These are phyloP conservation scores for Stephania cephalantha DNA, from an alignment of 164 flowering plant genomes.

Conservation along the genomic window DNA sequence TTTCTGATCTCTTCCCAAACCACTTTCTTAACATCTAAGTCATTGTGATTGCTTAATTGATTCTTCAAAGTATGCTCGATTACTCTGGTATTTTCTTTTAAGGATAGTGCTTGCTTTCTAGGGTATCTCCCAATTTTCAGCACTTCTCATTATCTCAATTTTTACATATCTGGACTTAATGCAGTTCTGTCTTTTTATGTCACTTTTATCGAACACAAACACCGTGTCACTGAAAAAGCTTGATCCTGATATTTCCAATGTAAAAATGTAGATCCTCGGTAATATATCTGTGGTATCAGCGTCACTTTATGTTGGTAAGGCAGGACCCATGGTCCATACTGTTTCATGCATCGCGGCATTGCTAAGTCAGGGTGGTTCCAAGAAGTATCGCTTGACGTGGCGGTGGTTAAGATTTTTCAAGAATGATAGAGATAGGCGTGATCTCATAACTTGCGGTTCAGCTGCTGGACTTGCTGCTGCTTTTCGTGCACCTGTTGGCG, in stretches of 20 bases:
- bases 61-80: not conserved
- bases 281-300: slow-evolving; percentile 77
- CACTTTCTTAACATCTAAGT: not conserved
- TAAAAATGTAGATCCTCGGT: slow-evolving; percentile 52
- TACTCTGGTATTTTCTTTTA: not conserved
- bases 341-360: slow-evolving; percentile 81
- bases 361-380: slow-evolving; percentile 82
- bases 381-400: slow-evolving; percentile 61
- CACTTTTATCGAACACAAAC: not conserved
- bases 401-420: slow-evolving; percentile 79
- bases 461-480: slow-evolving; percentile 96
- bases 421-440: slow-evolving; percentile 85
- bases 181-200: not conserved
- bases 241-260: not conserved
- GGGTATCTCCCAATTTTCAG: not conserved
- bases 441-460: slow-evolving; percentile 83
- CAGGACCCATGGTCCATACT: slow-evolving; percentile 90
- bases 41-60: not conserved
- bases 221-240: not conserved
- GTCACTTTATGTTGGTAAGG: slow-evolving; percentile 77
- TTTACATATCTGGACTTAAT: not conserved
- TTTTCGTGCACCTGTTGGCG: slow-evolving; percentile 97
- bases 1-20: not conserved
- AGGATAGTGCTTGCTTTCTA: not conserved
- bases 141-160: not conserved